Percentiles rank a stretch among this genome's conserved stretches.
These are phyloP conservation scores for Geosmithia flava DNA, from an alignment of 2,329 filamentous ascomycete species.

Conservation along the genomic window DNA sequence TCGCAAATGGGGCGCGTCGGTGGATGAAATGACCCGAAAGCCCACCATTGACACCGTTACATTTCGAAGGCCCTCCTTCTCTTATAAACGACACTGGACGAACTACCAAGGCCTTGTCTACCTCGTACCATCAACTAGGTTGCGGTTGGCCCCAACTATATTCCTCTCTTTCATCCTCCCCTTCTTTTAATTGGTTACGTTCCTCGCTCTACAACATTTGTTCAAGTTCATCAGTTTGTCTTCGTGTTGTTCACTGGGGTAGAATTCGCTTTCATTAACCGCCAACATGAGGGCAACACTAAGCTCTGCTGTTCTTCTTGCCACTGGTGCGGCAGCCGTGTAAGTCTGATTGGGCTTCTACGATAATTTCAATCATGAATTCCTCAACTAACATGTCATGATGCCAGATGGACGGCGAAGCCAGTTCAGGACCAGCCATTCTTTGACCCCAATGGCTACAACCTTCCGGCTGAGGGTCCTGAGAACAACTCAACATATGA, in stretches of 20 bases:
- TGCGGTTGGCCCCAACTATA: too few relatives aligned
- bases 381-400: background rate
- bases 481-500: constrained; percentile 22
- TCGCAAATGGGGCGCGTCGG: too few relatives aligned
- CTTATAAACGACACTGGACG: too few relatives aligned
- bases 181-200: too few relatives aligned
- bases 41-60: too few relatives aligned
- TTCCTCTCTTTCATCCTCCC: too few relatives aligned
- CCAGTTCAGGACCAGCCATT: constrained; percentile 5
- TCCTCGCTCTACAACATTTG: too few relatives aligned
- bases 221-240: too few relatives aligned
- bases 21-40: too few relatives aligned
- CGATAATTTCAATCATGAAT: background rate
- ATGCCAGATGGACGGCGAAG: constrained; percentile 3
- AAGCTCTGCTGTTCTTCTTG: constrained; percentile 1
- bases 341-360: background rate
- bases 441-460: constrained; percentile 5
- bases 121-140: too few relatives aligned
- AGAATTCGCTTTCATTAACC: background rate
- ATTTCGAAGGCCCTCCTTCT: too few relatives aligned
- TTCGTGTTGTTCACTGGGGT: background rate
- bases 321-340: constrained; percentile 3
- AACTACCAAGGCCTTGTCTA: too few relatives aligned
- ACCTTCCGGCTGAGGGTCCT: constrained; percentile 3
- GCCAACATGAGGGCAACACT: constrained; percentile 2